Evolutionary conservation across 257 asterid genomes (phyloP).

Genomic region (Nicotiana noctiflora): DNA sequence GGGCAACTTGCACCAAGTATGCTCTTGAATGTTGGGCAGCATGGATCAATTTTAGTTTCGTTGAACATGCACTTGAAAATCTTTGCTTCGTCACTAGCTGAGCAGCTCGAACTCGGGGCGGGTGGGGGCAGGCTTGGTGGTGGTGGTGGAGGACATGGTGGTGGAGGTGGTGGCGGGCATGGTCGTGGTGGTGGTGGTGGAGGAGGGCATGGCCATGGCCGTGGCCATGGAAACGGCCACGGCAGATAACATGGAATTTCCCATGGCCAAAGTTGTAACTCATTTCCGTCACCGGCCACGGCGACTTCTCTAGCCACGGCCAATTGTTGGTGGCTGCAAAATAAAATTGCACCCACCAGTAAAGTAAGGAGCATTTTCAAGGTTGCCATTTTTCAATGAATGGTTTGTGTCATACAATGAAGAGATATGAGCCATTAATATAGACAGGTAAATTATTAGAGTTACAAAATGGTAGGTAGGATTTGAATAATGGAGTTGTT

Average conservation of each 20-base stretch:
- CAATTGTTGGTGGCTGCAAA: not conserved
- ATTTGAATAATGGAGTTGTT: too few relatives aligned
- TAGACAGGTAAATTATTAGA: not conserved
- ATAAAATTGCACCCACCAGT: not conserved
- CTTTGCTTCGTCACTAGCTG: not conserved
- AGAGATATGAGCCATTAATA: not conserved
- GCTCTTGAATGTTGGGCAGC: not conserved
- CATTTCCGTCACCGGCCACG: not conserved
- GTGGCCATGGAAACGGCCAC: not conserved
- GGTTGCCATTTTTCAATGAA: not conserved
- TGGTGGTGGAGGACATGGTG: not conserved
- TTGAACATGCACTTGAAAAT: not conserved
- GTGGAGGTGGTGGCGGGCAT: not conserved
- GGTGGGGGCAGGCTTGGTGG: not conserved
- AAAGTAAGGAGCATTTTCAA: not conserved
- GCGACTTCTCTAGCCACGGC: not conserved
- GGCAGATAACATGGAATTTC: not conserved
- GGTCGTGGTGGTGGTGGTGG: too few relatives aligned
- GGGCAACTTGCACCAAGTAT: not conserved
- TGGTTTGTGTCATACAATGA: not conserved
- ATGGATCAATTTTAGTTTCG: not conserved
- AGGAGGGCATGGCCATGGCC: too few relatives aligned
- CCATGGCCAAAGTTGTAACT: not conserved
- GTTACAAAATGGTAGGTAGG: not conserved
- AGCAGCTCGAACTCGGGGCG: not conserved